These are phyloP conservation scores for Fraxinus paxiana DNA, from an alignment of 305 asterid species.

Conservation along the genomic window DNA sequence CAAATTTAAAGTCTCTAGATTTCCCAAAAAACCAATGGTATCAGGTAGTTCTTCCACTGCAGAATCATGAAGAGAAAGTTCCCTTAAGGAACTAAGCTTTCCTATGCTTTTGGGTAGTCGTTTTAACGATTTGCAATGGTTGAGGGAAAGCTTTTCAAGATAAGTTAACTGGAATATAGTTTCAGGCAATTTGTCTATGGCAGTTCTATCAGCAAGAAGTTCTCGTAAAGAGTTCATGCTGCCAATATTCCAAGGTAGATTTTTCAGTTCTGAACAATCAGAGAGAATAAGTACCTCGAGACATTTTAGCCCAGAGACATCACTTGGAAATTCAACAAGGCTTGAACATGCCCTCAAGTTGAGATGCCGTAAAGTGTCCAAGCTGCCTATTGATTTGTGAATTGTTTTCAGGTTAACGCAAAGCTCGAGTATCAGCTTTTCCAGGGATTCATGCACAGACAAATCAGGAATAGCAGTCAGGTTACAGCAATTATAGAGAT, in stretches of 20 bases:
- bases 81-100: slow-evolving; percentile 22
- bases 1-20: slow-evolving; percentile 30
- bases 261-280: slow-evolving; percentile 26
- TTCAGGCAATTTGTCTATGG: slow-evolving; percentile 22
- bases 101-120: slow-evolving; percentile 24
- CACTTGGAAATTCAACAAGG: slow-evolving; percentile 27
- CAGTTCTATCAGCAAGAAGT: slow-evolving; percentile 2
- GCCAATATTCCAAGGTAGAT: slow-evolving; percentile 27
- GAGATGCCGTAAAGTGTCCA: slow-evolving; percentile 19
- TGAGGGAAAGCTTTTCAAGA: slow-evolving; percentile 24
- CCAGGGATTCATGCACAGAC: slow-evolving; percentile 25
- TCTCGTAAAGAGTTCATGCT: slow-evolving; percentile 30
- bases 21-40: slow-evolving; percentile 23
- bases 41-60: slow-evolving; percentile 26
- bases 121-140: slow-evolving; percentile 18
- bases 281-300: slow-evolving; percentile 36
- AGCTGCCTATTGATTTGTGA: slow-evolving; percentile 30
- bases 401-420: slow-evolving; percentile 24
- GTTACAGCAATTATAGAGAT: slow-evolving; percentile 25
- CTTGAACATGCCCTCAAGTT: slow-evolving; percentile 27
- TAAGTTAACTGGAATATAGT: slow-evolving; percentile 21
- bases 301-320: slow-evolving; percentile 34
- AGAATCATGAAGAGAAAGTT: slow-evolving; percentile 23
- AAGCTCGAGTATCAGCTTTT: slow-evolving; percentile 31
- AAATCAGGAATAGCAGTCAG: slow-evolving; percentile 30